Base-by-base conservation (phyloP, 2,329 filamentous ascomycete genomes). In the Xylariaceae sp. region DNA sequence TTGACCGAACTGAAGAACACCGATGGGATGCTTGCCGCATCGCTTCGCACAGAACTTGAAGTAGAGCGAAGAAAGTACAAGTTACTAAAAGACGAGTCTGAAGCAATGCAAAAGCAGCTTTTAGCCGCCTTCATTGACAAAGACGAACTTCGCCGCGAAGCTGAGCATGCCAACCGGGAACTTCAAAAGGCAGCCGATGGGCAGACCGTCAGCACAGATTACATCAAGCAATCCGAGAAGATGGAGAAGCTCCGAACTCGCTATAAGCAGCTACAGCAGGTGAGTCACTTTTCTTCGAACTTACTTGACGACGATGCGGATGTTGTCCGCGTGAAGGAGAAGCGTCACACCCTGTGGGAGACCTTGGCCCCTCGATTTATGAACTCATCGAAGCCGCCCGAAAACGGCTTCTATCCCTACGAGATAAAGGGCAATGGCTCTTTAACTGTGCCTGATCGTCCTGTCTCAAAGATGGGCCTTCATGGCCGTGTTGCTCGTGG, bases 111-210 rank as follows among this genome's bases (percentile, higher is more conserved):
- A 70, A 77, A 77, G 40, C 83, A 86, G 64, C 76, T 87, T 20
- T 77, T 86, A 60, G 77, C 83, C 33, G 79, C 81, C 37, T 74
- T 86, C 15, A 74, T 86, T 39, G 77, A 80, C 58, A 86, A 86
- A 67, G 83, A 86, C 55, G 80, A 80, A 67, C 73, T 85, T 48
- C 77, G 80, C 49, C 81, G 81, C 67, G 76, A 82, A 53, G 70
- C 78, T 29, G 80, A 82, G 58, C 75, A 77, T 43, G 69, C 68
- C 45, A 68, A 70, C 49, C 75, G 68, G 49, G 75, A 78, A 57
- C 57, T 76, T 48, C 72, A 75, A 61, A 75, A 75, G 32, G 58
- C 64, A 20, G 62, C 62, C 39, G 66, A 67, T 33, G 65, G 63
- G 44, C 62, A 64, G 30, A 60, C 64, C 16, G 66, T 70, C 27